These are phyloP conservation scores for Coemansia sp. DNA, from an alignment of 192 early-diverging fungal genomes.

Conservation along the genomic window DNA sequence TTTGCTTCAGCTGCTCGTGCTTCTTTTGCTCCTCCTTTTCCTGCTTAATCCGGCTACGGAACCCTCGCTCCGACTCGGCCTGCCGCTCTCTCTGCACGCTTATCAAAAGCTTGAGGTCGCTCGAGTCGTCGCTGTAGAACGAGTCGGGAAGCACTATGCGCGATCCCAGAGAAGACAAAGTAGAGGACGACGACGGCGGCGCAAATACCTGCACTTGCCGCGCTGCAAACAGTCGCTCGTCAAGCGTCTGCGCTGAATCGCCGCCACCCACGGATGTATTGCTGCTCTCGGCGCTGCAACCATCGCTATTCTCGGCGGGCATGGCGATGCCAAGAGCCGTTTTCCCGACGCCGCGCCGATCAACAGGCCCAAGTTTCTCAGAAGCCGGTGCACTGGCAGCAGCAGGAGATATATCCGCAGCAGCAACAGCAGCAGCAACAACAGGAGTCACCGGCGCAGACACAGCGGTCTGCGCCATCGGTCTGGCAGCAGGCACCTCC, in stretches of 20 bases:
- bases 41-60: constrained; percentile 78
- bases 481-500: constrained; percentile 3
- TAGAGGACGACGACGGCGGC: constrained; percentile 49
- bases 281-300: no score
- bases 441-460: background rate
- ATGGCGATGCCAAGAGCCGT: background rate
- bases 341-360: background rate
- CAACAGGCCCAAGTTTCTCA: background rate
- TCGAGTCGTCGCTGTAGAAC: constrained; percentile 74
- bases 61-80: constrained; percentile 60
- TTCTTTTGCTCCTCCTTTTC: constrained; percentile 63
- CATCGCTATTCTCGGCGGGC: no score
- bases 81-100: constrained; percentile 56
- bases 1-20: constrained; percentile 18
- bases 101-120: constrained; percentile 70
- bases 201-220: constrained; percentile 53
- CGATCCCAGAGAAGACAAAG: constrained; percentile 22
- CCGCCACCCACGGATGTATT: no score
- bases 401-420: no score
- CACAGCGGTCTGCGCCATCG: background rate
- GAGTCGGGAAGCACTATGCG: constrained; percentile 76
- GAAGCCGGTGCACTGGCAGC: no score
- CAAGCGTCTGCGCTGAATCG: background rate
- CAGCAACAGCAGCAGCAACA: background rate
- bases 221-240: background rate